These are phyloP conservation scores for Cardiospermum halicacabum DNA, from an alignment of 345 rosid genomes.

Conservation along the genomic window DNA sequence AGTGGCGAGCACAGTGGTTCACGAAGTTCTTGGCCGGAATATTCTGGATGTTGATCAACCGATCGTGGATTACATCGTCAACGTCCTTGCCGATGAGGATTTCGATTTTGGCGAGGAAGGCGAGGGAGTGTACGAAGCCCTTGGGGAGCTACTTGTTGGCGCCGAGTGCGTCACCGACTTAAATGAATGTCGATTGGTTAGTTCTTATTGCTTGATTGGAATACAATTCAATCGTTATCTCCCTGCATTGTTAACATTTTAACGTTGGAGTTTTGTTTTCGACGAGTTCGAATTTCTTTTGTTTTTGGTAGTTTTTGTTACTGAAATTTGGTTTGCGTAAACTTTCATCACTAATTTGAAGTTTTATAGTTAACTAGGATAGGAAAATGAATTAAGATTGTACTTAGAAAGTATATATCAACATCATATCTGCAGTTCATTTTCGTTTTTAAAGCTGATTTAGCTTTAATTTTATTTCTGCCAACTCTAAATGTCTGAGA, in stretches of 20 bases:
- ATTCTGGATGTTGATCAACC: constrained; percentile 84
- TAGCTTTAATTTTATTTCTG: no score
- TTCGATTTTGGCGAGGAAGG: constrained; percentile 95
- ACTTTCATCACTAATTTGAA: background rate
- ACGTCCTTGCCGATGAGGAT: constrained; percentile 96
- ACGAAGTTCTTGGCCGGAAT: constrained; percentile 76
- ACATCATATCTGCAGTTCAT: no score
- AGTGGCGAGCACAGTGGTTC: constrained; percentile 86
- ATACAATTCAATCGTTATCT: background rate
- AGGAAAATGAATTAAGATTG: no score
- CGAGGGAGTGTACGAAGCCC: constrained; percentile 81
- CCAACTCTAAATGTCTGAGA: no score
- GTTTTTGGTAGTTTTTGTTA: background rate
- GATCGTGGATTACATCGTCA: constrained; percentile 86
- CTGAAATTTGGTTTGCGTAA: no score
- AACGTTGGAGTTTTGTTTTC: background rate
- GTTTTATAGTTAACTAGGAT: background rate
- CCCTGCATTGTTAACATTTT: background rate
- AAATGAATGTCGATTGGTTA: constrained; percentile 69
- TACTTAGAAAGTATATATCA: no score
- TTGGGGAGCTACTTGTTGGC: constrained; percentile 89
- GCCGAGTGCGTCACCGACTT: constrained; percentile 85
- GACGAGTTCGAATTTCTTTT: background rate
- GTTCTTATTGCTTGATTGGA: background rate
- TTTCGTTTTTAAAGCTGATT: no score